Percentiles rank a stretch among this genome's conserved stretches.
Conservation (phyloP, 1,284 basidiomycete genomes). For the Abortiporus biennis region DNA sequence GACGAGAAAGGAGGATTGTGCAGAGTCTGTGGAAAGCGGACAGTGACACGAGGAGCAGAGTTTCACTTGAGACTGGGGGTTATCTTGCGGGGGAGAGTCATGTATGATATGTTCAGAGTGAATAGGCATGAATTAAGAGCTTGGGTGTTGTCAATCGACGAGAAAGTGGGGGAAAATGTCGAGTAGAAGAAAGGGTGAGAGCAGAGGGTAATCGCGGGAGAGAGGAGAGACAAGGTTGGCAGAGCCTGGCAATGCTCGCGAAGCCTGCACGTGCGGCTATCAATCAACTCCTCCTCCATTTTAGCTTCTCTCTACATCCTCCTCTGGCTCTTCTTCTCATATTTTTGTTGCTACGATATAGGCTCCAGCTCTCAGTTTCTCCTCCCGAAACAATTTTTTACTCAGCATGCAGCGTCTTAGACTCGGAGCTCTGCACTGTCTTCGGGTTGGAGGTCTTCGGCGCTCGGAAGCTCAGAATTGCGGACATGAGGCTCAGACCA, state of each 20-base stretch:
- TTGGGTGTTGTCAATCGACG: constrained; percentile 12
- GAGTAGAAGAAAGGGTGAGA: constrained; percentile 6
- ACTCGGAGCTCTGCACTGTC: too few relatives aligned
- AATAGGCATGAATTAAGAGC: constrained; percentile 12
- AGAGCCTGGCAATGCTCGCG: constrained; percentile 6
- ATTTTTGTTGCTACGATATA: constrained; percentile 3
- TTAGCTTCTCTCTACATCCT: neutral
- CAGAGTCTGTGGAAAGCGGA: constrained; percentile 27
- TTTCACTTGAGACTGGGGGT: constrained; percentile 27
- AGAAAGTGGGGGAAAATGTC: constrained; percentile 11
- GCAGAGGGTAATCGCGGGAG: constrained; percentile 5
- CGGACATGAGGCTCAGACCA: too few relatives aligned
- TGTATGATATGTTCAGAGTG: constrained; percentile 12
- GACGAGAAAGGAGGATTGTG: constrained; percentile 22
- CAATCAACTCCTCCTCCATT: constrained; percentile 4
- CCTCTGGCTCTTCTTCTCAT: neutral
- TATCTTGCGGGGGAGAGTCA: constrained; percentile 21
- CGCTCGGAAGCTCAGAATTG: too few relatives aligned
- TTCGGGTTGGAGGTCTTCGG: too few relatives aligned
- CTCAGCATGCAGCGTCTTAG: too few relatives aligned
- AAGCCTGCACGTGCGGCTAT: constrained; percentile 14
- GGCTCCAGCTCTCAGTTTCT: too few relatives aligned
- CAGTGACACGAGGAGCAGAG: constrained; percentile 29
- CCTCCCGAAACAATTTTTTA: too few relatives aligned
- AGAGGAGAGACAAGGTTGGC: constrained; percentile 9